A percentile compares a stretch with the other conserved stretches of the same genome.
These are phyloP conservation scores for Articulospora tetracladia DNA, from an alignment of 495 filamentous ascomycete genomes.

Conservation along the genomic window DNA sequence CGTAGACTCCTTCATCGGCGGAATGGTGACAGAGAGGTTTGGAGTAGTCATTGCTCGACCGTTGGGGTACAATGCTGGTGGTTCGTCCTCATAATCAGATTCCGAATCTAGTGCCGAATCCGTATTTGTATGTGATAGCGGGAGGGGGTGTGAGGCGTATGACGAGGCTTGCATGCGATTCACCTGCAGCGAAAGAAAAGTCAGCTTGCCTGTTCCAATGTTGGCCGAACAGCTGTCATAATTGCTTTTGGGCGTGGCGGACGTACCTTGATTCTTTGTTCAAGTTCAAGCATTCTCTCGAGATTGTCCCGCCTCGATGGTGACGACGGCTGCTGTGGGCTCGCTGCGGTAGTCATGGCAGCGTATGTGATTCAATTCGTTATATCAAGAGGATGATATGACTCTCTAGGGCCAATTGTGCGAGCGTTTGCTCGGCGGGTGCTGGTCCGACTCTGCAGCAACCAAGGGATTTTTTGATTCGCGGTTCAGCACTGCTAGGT, in stretches of 20 bases:
- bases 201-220: slow-evolving; percentile 13
- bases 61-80: neutral
- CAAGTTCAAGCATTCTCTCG: slow-evolving; percentile 47
- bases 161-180: slow-evolving; percentile 29
- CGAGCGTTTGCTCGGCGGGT: neutral
- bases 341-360: neutral
- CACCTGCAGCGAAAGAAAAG: slow-evolving; percentile 32
- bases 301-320: slow-evolving; percentile 37
- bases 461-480: neutral
- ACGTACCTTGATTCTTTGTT: slow-evolving; percentile 49
- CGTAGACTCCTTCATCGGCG: neutral
- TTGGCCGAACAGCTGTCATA: slow-evolving; percentile 13
- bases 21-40: slow-evolving; percentile 13
- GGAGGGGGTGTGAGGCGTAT: neutral
- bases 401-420: neutral
- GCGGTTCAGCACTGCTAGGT: neutral
- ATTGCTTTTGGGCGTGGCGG: slow-evolving; percentile 31
- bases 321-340: neutral
- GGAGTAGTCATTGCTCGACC: slow-evolving; percentile 21
- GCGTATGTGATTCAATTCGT: neutral
- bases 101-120: slow-evolving; percentile 1
- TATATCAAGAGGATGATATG: neutral
- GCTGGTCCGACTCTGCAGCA: neutral
- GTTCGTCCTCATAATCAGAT: neutral
- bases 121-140: slow-evolving; percentile 16